Evolutionary conservation across 2,329 filamentous ascomycete species (phyloP).

Genomic region (Cadophora sp.): DNA sequence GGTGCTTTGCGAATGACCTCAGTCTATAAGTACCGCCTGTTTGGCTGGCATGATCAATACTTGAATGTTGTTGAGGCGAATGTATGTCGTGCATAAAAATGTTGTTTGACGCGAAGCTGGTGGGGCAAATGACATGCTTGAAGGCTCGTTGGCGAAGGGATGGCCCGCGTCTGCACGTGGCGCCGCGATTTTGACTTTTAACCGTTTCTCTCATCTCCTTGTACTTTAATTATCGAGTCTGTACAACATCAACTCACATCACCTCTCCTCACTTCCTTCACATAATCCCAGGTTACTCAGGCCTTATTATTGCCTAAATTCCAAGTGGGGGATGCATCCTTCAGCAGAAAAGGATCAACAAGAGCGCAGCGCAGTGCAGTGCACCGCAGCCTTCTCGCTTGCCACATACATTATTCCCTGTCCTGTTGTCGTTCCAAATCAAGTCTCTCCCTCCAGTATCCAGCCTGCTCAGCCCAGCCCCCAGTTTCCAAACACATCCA

Average conservation of each 20-base stretch:
- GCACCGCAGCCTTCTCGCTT: neutral
- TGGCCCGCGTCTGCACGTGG: constrained; percentile 1
- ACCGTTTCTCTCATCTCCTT: neutral
- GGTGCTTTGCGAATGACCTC: neutral
- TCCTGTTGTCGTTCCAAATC: neutral
- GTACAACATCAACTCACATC: neutral
- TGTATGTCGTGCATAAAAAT: neutral
- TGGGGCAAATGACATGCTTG: constrained; percentile 14
- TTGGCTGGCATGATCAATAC: neutral
- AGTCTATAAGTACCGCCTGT: neutral
- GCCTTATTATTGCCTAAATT: neutral
- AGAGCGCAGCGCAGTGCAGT: neutral
- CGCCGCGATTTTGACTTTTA: neutral
- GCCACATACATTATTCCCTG: constrained; percentile 6
- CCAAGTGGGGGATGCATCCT: constrained; percentile 6
- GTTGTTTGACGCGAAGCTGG: constrained; percentile 15
- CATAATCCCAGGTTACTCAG: neutral
- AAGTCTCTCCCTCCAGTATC: neutral
- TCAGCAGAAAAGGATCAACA: neutral
- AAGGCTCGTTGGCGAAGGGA: constrained; percentile 7
- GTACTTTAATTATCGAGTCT: neutral
- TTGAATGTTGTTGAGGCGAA: neutral
- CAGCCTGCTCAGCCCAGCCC: neutral
- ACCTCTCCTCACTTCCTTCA: neutral
- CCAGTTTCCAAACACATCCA: constrained; percentile 7